Conservation (phyloP, 2,329 filamentous ascomycete genomes). For the Xylaria sp. region DNA sequence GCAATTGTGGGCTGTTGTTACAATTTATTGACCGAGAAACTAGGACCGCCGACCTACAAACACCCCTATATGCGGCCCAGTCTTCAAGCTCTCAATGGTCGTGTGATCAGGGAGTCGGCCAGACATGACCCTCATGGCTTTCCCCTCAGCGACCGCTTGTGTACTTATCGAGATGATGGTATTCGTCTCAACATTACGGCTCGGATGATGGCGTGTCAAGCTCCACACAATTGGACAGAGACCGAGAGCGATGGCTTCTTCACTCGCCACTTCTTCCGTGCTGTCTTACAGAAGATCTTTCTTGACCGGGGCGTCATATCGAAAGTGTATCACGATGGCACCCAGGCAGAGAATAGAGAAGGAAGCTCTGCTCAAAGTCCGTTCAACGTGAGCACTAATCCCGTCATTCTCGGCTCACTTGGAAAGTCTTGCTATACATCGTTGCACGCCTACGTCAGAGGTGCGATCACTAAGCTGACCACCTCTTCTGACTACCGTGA, state of each 20-base stretch:
- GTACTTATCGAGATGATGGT: conserved; percentile 67
- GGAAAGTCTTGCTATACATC: conserved; percentile 81
- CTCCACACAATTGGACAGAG: conserved; percentile 88
- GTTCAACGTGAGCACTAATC: conserved; percentile 71
- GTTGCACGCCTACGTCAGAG: conserved; percentile 80
- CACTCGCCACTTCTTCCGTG: conserved; percentile 90
- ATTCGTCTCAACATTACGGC: conserved; percentile 94
- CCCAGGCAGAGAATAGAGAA: conserved; percentile 42
- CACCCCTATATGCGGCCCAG: conserved; percentile 78
- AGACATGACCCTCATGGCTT: conserved; percentile 91
- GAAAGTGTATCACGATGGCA: conserved; percentile 60
- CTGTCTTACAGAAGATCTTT: conserved; percentile 90
- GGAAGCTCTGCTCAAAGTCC: conserved; percentile 49
- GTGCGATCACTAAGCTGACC: conserved; percentile 79
- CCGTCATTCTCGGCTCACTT: conserved; percentile 87
- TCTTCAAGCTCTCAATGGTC: conserved; percentile 72
- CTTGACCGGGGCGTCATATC: conserved; percentile 82
- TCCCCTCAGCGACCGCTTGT: conserved; percentile 83
- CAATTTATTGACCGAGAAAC: conserved; percentile 90
- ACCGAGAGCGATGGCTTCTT: conserved; percentile 89
- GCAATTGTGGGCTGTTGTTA: conserved; percentile 99
- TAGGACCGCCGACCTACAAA: conserved; percentile 89
- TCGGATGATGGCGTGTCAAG: conserved; percentile 97
- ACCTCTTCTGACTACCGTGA: conserved; percentile 65
- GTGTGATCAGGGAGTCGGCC: conserved; percentile 73